Base-by-base conservation (phyloP, 495 filamentous ascomycete species). In the Penicillium samsonianum region DNA sequence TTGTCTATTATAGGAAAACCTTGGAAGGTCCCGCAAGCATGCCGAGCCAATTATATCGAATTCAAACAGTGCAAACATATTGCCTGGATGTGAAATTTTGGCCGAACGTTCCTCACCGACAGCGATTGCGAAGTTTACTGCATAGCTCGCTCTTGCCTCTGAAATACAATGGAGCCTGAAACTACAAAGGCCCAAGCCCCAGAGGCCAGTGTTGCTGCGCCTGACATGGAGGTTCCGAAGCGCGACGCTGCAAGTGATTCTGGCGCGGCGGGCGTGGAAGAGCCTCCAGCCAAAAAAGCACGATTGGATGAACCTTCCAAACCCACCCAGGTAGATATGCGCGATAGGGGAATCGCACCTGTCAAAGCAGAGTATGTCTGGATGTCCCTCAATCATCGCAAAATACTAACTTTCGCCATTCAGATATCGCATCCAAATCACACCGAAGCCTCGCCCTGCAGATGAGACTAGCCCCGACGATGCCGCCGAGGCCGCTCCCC, bases 331-430 rank as follows among this genome's bases (percentile, higher is more conserved):
- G 31, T 56, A 19, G 55, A 69, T 67, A 62, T 82, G 75, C 70
- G 80, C 60, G 53, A 78, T 42, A 83, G 83, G 65, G 93, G 92
- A 30, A 80, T 93, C 57, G 91, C 91, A 31, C 82, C 85, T 2
- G 87, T 98, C 65, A 96, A 96, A 71, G 65, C 82, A 56, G 92
- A 97, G 90, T 96, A 73, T 69, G 84, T 73, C 14, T 5, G 1
- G 9, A 7, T 9, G 14, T 49, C 12, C 10, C 17, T n/a, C 43
- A 33, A 26, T 38, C 47, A 22, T 46, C 25, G n/a, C 5, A 2
- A 12, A 31, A 28, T 28, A 55, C 35, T 55, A 53, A 64, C n/a
- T 0, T 31, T 65, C 47, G 48, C 57, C 59, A 44, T 19, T 28
- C 45, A 63, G 87, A 63, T 90, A 80, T 67, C 78, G 88, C 44